Evolutionary conservation across 2,329 filamentous ascomycete species (phyloP).

Genomic region (Colletotrichum kahawae): DNA sequence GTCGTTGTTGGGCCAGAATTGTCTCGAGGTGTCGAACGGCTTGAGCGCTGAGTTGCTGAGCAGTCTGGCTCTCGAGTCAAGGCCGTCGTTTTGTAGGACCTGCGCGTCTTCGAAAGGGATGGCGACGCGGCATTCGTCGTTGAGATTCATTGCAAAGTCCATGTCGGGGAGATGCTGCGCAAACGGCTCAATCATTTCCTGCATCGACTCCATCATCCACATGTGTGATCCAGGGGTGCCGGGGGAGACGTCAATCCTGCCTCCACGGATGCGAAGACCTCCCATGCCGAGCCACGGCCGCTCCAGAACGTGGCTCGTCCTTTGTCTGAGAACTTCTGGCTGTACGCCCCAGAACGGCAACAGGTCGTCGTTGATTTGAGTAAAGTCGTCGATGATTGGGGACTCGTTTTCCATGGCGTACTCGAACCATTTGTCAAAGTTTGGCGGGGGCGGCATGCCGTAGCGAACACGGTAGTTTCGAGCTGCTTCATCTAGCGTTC

Average conservation of each 20-base stretch:
- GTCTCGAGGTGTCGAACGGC: background rate
- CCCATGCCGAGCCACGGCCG: slow-evolving; percentile 41
- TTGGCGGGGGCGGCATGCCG: slow-evolving; percentile 72
- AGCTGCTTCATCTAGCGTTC: slow-evolving; percentile 35
- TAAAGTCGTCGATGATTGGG: slow-evolving; percentile 76
- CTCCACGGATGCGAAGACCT: slow-evolving; percentile 62
- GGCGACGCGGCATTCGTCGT: slow-evolving; percentile 35
- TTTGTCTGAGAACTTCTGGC: slow-evolving; percentile 67
- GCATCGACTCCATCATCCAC: slow-evolving; percentile 42
- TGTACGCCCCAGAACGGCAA: slow-evolving; percentile 77
- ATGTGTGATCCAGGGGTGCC: slow-evolving; percentile 35
- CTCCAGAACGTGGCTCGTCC: slow-evolving; percentile 39
- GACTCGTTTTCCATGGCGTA: slow-evolving; percentile 71
- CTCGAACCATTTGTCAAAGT: slow-evolving; percentile 82
- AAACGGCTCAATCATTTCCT: slow-evolving; percentile 72
- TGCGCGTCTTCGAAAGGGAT: background rate
- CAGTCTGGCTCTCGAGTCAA: background rate
- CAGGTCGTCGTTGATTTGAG: slow-evolving; percentile 74
- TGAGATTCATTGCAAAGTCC: slow-evolving; percentile 78
- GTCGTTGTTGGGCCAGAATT: slow-evolving; percentile 20
- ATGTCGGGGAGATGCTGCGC: slow-evolving; percentile 75
- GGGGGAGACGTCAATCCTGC: slow-evolving; percentile 52
- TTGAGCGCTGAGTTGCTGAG: background rate
- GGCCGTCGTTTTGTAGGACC: background rate
- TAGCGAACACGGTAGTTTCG: slow-evolving; percentile 48